Conservation (phyloP, 257 asterid genomes). For the Thymus quinquecostatus region DNA sequence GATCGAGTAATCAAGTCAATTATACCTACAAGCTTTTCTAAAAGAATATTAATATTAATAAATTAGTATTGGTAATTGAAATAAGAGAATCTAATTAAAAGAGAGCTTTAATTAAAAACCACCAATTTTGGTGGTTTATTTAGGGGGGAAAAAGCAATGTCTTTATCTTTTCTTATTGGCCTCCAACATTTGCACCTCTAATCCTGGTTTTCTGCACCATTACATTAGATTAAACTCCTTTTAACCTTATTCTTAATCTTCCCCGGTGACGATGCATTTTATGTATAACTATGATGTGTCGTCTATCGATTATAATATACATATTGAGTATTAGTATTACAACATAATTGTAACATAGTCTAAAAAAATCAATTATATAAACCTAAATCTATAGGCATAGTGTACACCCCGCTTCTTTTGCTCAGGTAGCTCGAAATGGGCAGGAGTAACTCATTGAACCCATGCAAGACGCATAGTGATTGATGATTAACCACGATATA, state of each 20-base stretch:
- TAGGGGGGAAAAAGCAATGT: background rate
- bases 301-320: too few relatives aligned
- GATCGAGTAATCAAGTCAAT: conserved; percentile 15
- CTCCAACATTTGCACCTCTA: conserved; percentile 11
- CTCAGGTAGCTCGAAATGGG: too few relatives aligned
- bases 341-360: too few relatives aligned
- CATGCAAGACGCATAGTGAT: too few relatives aligned
- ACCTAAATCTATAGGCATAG: too few relatives aligned
- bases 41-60: background rate
- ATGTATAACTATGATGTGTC: too few relatives aligned
- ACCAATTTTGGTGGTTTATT: conserved; percentile 24
- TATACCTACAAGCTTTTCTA: conserved; percentile 5
- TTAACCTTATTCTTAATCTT: background rate
- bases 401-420: too few relatives aligned
- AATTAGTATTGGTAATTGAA: background rate
- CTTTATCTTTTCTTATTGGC: conserved; percentile 26
- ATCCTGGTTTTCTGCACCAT: conserved; percentile 33
- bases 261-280: too few relatives aligned
- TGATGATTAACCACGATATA: too few relatives aligned
- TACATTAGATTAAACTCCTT: background rate
- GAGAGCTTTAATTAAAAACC: conserved; percentile 27
- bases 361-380: too few relatives aligned
- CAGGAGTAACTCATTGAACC: too few relatives aligned
- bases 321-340: too few relatives aligned
- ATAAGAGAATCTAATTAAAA: background rate